phyloP scores from a whole-genome alignment of 2,329 filamentous ascomycete genomes.

The Cladosporium velox region DNA sequence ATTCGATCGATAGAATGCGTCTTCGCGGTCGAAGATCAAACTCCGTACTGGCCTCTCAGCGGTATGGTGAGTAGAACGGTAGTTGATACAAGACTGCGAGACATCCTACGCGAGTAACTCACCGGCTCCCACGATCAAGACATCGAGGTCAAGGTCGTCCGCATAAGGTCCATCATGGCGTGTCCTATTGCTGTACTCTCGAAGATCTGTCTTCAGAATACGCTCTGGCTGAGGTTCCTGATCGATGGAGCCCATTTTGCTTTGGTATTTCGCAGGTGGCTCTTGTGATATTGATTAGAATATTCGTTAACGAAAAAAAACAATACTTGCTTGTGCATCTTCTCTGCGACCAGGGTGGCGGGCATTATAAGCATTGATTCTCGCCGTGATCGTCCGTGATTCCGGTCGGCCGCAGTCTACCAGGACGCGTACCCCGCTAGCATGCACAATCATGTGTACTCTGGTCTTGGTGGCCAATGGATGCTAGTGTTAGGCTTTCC shows the following conservation, averaged over 20 bases:
- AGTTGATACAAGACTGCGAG: background rate
- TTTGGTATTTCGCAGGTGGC: background rate
- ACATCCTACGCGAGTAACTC: background rate
- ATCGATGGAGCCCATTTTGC: constrained; percentile 15
- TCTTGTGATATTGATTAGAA: background rate
- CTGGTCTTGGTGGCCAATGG: background rate
- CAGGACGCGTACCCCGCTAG: constrained; percentile 19
- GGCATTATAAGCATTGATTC: constrained; percentile 1
- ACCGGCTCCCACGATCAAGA: constrained; percentile 42
- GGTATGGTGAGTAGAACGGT: background rate
- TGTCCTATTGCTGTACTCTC: constrained; percentile 28
- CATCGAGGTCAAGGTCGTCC: constrained; percentile 35
- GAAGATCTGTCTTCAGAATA: constrained; percentile 31
- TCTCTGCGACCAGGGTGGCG: background rate
- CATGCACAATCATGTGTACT: constrained; percentile 7
- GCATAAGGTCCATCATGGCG: constrained; percentile 31
- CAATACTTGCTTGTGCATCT: background rate
- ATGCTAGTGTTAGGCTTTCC: background rate
- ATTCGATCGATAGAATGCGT: background rate
- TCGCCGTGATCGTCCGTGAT: background rate
- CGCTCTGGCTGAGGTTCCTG: constrained; percentile 28
- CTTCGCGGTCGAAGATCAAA: background rate
- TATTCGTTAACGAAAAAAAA: background rate
- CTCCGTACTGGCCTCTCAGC: background rate
- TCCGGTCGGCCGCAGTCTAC: constrained; percentile 18